Base-by-base conservation (phyloP, 1,284 basidiomycete species). In the Marasmius oreades region DNA sequence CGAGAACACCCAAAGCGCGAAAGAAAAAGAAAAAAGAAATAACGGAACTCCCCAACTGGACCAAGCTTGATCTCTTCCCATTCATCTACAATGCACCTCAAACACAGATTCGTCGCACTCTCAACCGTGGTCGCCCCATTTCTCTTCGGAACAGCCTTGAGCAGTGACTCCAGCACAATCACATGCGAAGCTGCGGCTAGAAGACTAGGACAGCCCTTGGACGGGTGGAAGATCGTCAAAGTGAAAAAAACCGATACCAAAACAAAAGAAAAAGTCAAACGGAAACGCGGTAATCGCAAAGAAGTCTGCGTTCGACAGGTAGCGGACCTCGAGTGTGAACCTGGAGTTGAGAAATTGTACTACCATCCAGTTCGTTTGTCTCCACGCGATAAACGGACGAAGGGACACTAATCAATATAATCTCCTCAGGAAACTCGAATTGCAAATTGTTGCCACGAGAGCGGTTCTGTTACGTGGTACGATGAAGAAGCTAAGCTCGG, bases 401-500 rank as follows among this genome's bases (percentile, higher is more conserved):
- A 24, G 20, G 23, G n/a, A n/a, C 31, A 8, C 16, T 16, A 2
- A 51, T 5, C 22, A 18, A 16, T 18, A 3, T 26, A 24, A 34
- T 42, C 18, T 45, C n/a, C 11, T 3, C 44, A 56, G 46, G 54
- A 55, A 20, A 56, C 55, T 8, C 55, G 39, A 11, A 3, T 20
- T 5, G 23, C 55, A 14, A 20, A 28, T 5, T 56, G 55, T 24
- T 56, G 55, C 26, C 31, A 56, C 14, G 22, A 18, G 16, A 37
- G 33, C 26, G 55, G 53, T 14, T 37, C 34, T 16, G 36, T 56
- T 14, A 51, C 55, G 42, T 56, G 55, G 55, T 34, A 56, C 43
- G 55, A 56, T 20, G 36, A 51, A 16, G 48, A 42, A 10, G 48
- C 55, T 18, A 51, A 56, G 20, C 47, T 56, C 10, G 55, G 55